Conservation (phyloP, 73 alveolate genomes). For the Stentor coeruleus region DNA sequence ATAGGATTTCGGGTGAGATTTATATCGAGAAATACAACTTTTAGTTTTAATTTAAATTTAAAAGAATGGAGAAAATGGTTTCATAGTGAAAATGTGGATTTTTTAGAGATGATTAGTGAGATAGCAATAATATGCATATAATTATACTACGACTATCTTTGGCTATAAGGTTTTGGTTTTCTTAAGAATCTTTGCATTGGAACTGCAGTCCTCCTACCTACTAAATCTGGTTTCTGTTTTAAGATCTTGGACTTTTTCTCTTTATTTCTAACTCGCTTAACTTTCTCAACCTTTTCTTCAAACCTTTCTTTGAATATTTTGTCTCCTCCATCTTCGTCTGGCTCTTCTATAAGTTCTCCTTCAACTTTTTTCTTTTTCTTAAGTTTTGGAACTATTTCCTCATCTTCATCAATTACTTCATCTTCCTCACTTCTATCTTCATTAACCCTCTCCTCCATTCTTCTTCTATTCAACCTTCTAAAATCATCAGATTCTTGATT, state of each 20-base stretch:
- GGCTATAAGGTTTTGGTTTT: too few relatives aligned
- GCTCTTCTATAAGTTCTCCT: constrained; percentile 41
- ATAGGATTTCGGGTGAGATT: too few relatives aligned
- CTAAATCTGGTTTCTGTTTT: constrained; percentile 3
- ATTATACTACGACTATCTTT: too few relatives aligned
- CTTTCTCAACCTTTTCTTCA: not conserved
- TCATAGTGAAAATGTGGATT: too few relatives aligned
- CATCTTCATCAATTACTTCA: constrained; percentile 45
- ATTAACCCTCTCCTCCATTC: constrained; percentile 44
- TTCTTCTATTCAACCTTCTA: constrained; percentile 52
- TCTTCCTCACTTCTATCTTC: constrained; percentile 45
- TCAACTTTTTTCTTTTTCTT: constrained; percentile 39
- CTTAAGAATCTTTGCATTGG: not conserved
- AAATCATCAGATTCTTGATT: constrained; percentile 73
- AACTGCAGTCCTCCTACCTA: not conserved
- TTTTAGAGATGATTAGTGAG: too few relatives aligned
- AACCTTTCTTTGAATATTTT: not conserved
- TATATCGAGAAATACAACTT: too few relatives aligned
- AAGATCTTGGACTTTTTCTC: constrained; percentile 14
- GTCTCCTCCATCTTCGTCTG: constrained; percentile 30
- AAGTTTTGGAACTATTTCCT: constrained; percentile 47
- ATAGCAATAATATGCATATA: too few relatives aligned
- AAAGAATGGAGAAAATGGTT: too few relatives aligned
- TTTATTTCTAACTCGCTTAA: not conserved
- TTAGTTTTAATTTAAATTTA: too few relatives aligned